Conservation (phyloP, 139 green algal genomes). For the Mychonastes homosphaera region DNA sequence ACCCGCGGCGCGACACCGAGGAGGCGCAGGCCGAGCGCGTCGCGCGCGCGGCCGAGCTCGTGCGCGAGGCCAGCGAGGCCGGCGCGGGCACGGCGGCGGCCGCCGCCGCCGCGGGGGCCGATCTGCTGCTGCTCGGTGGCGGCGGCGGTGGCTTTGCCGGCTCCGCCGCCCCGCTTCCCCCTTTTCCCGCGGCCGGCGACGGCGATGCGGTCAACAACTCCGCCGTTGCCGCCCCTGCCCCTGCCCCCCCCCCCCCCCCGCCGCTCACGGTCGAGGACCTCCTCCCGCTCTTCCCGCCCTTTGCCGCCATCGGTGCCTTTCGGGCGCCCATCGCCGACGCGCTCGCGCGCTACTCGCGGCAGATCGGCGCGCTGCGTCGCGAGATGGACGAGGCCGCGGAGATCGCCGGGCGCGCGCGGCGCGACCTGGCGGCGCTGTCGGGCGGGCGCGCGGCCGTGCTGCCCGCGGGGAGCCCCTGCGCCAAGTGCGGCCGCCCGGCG, state of each 20-base stretch:
- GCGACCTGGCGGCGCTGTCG: conserved; percentile 34
- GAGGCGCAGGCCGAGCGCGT: conserved; percentile 39
- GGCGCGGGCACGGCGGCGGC: neutral
- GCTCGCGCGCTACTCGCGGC: conserved; percentile 77
- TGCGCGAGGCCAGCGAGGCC: conserved; percentile 42
- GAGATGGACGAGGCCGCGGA: conserved; percentile 67
- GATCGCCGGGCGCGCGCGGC: conserved; percentile 51
- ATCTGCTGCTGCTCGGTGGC: neutral
- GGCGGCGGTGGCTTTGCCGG: neutral
- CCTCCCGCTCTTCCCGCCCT: conserved; percentile 93
- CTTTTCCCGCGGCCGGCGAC: neutral
- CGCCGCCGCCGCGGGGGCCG: no score
- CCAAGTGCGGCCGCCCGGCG: conserved; percentile 41
- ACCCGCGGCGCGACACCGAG: neutral
- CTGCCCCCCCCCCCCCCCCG: conserved; percentile 14
- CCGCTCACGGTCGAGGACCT: conserved; percentile 91
- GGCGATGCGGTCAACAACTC: neutral
- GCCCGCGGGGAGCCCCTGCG: conserved; percentile 41
- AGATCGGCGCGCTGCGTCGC: conserved; percentile 58
- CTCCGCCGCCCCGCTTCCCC: neutral
- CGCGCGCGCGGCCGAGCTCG: conserved; percentile 46
- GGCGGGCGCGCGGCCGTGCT: conserved; percentile 39
- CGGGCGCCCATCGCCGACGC: conserved; percentile 40
- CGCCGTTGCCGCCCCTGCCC: neutral
- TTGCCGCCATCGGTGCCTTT: conserved; percentile 91